Evolutionary conservation across 805 yeast species (phyloP).

Genomic region (Sungouiella thailandica): DNA sequence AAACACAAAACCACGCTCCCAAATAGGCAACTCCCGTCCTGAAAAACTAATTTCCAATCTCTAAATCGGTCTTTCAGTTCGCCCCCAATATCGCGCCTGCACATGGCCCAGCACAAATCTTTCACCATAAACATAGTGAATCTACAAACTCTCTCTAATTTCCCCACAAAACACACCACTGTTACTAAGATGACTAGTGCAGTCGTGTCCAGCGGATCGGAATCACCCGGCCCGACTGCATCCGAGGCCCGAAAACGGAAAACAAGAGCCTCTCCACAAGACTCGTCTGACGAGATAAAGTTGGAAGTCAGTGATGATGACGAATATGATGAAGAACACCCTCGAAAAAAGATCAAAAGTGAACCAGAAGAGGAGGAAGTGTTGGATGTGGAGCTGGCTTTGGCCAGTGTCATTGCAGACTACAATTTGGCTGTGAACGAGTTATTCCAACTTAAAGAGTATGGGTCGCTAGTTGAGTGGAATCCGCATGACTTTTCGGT

Average conservation of each 20-base stretch:
- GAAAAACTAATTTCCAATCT: too few species aligned
- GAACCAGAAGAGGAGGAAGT: neutral
- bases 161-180: neutral
- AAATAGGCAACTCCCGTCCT: too few species aligned
- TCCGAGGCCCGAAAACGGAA: neutral
- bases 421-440: constrained; percentile 53
- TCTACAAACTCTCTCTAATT: neutral
- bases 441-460: constrained; percentile 58
- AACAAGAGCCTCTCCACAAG: neutral
- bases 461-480: constrained; percentile 57
- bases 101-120: constrained; percentile 1
- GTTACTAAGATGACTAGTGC: neutral
- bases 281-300: neutral
- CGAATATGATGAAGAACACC: neutral
- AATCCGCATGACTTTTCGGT: constrained; percentile 45
- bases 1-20: too few species aligned
- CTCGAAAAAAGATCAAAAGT: constrained; percentile 3
- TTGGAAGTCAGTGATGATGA: neutral
- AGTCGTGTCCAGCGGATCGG: neutral
- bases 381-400: constrained; percentile 20
- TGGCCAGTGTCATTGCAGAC: constrained; percentile 41
- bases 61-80: too few species aligned
- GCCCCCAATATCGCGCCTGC: too few species aligned
- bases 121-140: constrained; percentile 1
- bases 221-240: neutral